Base-by-base conservation (phyloP, 2,329 filamentous ascomycete genomes). In the Colletotrichum noveboracense region DNA sequence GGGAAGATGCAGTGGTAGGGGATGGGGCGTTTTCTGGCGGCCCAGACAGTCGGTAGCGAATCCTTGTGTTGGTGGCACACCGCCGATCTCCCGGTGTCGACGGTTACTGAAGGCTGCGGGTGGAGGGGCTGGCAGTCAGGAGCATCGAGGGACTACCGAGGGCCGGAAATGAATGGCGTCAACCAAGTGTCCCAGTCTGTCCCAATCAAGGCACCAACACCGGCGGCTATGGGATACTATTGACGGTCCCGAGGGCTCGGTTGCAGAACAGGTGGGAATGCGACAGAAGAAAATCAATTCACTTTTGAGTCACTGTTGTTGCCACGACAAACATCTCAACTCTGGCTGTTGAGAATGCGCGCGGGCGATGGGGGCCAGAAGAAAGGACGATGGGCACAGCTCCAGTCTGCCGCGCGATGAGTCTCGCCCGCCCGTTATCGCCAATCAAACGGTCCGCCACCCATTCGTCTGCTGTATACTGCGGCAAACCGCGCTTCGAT, bases 1-100 rank as follows among this genome's bases (percentile, higher is more conserved):
- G 24, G 66, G 34, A 18, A 32, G 12, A 32, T 56, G 71, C 52
- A 70, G 32, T 60, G 67, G 48, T 6, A 61, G 16, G 67, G 58
- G 12, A 68, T 38, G 62, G 52, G 70, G 73, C 69, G 69, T 58
- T 71, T 60, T 60, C 64, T 75, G 69, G 36, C 43, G 69, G 62
- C 73, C 73, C 73, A 72, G 64, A 52, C 43, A 32, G 62, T 68
- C 73, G 73, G 73, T 75, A 75, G 18, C 73, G 73, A 75, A 38
- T 43, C 52, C 34, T 21, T 66, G 43, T n/a, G 64, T 36, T 55
- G 38, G 32, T 60, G 38, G 69, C 56, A 73, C 26, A 60, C 69
- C 18, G 73, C 70, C 69, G 73, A 75, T 73, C 73, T 75, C 73
- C 73, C 70, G 70, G 21, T 24, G 43, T 72, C 30, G 56, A 62